These are phyloP conservation scores for Entomortierella parvispora DNA, from an alignment of 192 early-diverging fungal genomes.

Conservation along the genomic window DNA sequence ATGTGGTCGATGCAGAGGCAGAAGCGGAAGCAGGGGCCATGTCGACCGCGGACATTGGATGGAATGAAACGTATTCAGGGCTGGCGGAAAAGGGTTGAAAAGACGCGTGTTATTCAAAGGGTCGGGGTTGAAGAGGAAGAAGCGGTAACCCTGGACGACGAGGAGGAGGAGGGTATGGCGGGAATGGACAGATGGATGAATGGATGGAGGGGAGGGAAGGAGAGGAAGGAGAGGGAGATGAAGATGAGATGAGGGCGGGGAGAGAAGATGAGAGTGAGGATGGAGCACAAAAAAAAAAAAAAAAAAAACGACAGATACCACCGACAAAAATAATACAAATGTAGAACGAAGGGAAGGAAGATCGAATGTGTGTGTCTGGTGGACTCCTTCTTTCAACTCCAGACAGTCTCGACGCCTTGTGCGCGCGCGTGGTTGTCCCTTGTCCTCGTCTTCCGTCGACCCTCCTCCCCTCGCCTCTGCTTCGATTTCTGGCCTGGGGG, in stretches of 20 bases:
- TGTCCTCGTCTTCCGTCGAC: too few relatives aligned
- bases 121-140: not conserved
- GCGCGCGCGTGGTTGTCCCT: too few relatives aligned
- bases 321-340: not conserved
- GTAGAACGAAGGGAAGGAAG: too few relatives aligned
- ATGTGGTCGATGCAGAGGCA: too few relatives aligned
- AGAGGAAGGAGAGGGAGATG: not conserved
- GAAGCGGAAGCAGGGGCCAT: conserved; percentile 3
- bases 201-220: conserved; percentile 2
- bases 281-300: not conserved
- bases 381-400: too few relatives aligned
- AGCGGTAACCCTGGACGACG: not conserved
- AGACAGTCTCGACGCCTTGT: too few relatives aligned
- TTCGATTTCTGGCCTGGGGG: too few relatives aligned
- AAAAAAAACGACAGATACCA: not conserved
- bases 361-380: too few relatives aligned
- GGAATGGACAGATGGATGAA: not conserved
- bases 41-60: conserved; percentile 31
- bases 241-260: not conserved
- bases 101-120: not conserved
- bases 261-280: not conserved
- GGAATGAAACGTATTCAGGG: not conserved
- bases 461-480: too few relatives aligned
- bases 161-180: not conserved
- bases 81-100: not conserved